Evolutionary conservation across 2,329 filamentous ascomycete species (phyloP), one percentile per base, ranked within the genome.

Genomic region (Mycogone perniciosa): DNA sequence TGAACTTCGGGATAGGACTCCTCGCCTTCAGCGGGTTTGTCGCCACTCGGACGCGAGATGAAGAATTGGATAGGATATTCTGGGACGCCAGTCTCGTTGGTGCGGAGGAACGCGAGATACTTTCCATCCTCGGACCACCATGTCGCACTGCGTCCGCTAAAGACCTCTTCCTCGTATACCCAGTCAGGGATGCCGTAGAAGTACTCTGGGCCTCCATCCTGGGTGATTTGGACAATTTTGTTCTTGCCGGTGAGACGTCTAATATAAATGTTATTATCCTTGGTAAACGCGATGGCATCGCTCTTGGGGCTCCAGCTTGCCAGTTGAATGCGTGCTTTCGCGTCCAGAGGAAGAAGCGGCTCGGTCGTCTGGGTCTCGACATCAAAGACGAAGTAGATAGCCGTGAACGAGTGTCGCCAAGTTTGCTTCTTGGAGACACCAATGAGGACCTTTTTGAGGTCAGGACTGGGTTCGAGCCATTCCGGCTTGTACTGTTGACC

Each of bases 171-270:
- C 64, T 95, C 89, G 62, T 95, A 96, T 0, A 97, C 93, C 93
- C 93, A 99, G 67, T 99, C 95, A 0, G 93, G 93, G 20, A 96
- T 82, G 13, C 93, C 93, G 61, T 99, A 96, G 69, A 99, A 99
- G 53, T 93, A 82, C 59, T 97, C 84, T 0, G 83, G 75, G 0
- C 92, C 89, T 9, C 95, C 93, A 64, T 99, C 92, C 48, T 76
- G 82, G 1, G 93, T 97, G 59, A 99, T 86, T 55, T 86, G 82
- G 5, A 79, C 76, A 4, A 89, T 78, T 11, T 77, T 70, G 20
- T 80, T 72, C 4, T 77, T 79, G 33, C 63, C 70, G 6, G 54
- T 60, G 9, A 81, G 58, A 4, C 82, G 82, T 46, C 93, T 84
- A 41, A 97, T 71, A 64, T 83, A 97, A 61, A 99, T 73, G 66